These are phyloP conservation scores for Curvularia spicifera DNA, from an alignment of 2,329 filamentous ascomycete species.

Conservation along the genomic window DNA sequence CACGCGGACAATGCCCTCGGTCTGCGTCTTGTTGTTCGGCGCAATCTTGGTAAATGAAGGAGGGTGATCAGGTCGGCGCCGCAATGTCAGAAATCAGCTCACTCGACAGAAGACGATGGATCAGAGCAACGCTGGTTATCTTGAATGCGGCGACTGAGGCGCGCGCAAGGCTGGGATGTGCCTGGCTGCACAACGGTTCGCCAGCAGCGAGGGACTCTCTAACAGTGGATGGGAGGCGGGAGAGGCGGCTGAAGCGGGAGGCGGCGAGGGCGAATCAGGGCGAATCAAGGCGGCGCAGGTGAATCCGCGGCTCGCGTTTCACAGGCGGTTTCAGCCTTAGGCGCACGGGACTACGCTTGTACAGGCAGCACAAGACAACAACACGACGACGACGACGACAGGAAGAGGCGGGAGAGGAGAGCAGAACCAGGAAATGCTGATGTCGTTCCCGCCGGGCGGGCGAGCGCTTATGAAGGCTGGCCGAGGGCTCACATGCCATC, in stretches of 20 bases:
- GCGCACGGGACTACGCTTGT: conserved; percentile 7
- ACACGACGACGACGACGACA: not conserved
- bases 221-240: conserved; percentile 19
- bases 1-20: not conserved
- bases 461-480: not conserved
- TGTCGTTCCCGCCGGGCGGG: not conserved
- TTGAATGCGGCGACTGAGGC: conserved; percentile 9
- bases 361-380: not conserved
- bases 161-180: conserved; percentile 7
- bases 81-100: conserved; percentile 3
- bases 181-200: conserved; percentile 30
- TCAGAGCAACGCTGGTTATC: conserved; percentile 1
- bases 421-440: conserved; percentile 1
- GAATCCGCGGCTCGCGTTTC: conserved; percentile 43
- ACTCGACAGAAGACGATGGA: not conserved
- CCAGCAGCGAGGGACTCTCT: conserved; percentile 25
- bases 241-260: conserved; percentile 5
- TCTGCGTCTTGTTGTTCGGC: not conserved
- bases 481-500: not conserved
- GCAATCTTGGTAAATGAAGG: conserved; percentile 18
- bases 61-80: conserved; percentile 11
- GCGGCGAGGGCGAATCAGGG: conserved; percentile 36
- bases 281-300: conserved; percentile 27
- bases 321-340: conserved; percentile 42
- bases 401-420: not conserved